Conservation (phyloP, 2,329 filamentous ascomycete genomes). For the Canariomyces notabilis region DNA sequence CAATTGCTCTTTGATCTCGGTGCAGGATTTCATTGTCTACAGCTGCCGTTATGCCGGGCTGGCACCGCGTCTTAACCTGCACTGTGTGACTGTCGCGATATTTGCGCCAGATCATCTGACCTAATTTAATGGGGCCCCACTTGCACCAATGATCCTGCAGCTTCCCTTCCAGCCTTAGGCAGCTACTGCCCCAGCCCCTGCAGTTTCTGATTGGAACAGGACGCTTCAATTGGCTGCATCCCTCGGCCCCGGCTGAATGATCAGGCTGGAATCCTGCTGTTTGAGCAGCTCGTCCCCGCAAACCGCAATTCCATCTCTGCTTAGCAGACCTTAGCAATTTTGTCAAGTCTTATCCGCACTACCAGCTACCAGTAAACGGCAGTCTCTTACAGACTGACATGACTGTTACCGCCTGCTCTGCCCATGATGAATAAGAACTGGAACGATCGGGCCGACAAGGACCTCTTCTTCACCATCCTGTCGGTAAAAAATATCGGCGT, state of each 20-base stretch:
- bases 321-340: slow-evolving; percentile 29
- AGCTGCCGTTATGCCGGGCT: no score
- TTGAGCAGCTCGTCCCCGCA: slow-evolving; percentile 15
- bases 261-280: slow-evolving; percentile 16
- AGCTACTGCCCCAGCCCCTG: background rate
- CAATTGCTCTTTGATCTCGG: no score
- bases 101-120: slow-evolving; percentile 24
- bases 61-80: slow-evolving; percentile 16
- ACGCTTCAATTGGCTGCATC: background rate
- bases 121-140: slow-evolving; percentile 9
- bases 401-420: background rate
- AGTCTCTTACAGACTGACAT: slow-evolving; percentile 1
- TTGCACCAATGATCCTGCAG: background rate
- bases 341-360: slow-evolving; percentile 18
- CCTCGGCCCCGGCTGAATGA: slow-evolving; percentile 19
- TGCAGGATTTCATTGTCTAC: no score
- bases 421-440: slow-evolving; percentile 54
- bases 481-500: slow-evolving; percentile 59
- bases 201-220: background rate
- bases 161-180: background rate
- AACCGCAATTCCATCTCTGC: slow-evolving; percentile 22
- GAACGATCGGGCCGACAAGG: slow-evolving; percentile 57
- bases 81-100: slow-evolving; percentile 19
- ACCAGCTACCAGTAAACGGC: slow-evolving; percentile 9
- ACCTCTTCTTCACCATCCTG: slow-evolving; percentile 59